A percentile compares a stretch with the other conserved stretches of the same genome.
These are phyloP conservation scores for Aspergillus uvarum DNA, from an alignment of 2,329 filamentous ascomycete genomes.

Conservation along the genomic window DNA sequence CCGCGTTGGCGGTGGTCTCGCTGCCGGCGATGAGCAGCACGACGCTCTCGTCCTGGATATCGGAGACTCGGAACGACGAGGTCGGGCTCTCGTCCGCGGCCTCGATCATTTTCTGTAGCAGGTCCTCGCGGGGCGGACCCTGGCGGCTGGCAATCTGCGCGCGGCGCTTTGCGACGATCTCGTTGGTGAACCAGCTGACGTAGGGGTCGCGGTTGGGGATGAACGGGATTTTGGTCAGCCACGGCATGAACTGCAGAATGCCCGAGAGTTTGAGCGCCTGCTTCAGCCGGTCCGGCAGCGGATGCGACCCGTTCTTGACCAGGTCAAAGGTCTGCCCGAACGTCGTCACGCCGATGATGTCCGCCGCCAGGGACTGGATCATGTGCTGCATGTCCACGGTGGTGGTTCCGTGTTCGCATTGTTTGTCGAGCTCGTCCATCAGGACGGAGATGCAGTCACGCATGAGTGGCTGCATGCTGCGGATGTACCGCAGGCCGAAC, in stretches of 20 bases:
- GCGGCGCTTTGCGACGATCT: background rate
- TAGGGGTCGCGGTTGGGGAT: constrained; percentile 1
- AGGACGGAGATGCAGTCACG: background rate
- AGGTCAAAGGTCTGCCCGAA: background rate
- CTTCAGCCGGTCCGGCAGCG: background rate
- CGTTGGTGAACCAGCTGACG: background rate
- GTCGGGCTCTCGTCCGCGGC: background rate
- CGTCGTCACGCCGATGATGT: constrained; percentile 4
- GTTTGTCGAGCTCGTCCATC: background rate
- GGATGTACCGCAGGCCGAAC: constrained; percentile 1
- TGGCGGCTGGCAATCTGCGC: background rate
- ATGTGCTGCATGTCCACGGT: constrained; percentile 1
- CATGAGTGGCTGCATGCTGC: constrained; percentile 1
- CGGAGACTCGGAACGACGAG: background rate
- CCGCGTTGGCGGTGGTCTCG: constrained; percentile 1
- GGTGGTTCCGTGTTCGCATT: background rate
- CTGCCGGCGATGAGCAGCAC: background rate
- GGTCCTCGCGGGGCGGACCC: background rate
- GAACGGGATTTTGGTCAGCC: background rate
- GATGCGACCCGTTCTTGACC: background rate
- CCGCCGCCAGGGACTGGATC: background rate
- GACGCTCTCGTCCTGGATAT: constrained; percentile 1
- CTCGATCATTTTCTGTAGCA: background rate
- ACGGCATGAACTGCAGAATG: constrained; percentile 1
- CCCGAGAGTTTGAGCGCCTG: background rate